These are phyloP conservation scores for Conoideocrella luteorostrata DNA, from an alignment of 2,329 filamentous ascomycete genomes.

Conservation along the genomic window DNA sequence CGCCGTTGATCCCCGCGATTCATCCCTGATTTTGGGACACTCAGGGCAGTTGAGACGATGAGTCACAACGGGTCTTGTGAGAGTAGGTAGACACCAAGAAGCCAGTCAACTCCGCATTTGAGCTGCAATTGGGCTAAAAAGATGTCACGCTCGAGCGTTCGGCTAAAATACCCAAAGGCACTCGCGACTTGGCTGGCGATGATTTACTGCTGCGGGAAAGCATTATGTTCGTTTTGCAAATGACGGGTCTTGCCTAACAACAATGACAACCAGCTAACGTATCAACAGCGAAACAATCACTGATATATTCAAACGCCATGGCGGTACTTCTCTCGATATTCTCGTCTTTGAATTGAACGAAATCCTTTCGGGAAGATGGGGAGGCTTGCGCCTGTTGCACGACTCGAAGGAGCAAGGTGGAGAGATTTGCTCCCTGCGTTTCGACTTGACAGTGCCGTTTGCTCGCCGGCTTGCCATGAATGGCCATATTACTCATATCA, in stretches of 20 bases:
- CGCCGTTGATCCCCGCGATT: no score
- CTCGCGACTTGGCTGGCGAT: slow-evolving; percentile 75
- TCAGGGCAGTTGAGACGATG: no score
- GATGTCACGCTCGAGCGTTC: slow-evolving; percentile 38
- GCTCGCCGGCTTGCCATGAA: slow-evolving; percentile 93
- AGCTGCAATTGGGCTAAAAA: not conserved
- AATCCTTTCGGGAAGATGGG: slow-evolving; percentile 77
- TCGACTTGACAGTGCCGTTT: slow-evolving; percentile 84
- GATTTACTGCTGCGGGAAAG: slow-evolving; percentile 75
- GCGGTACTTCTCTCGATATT: slow-evolving; percentile 72
- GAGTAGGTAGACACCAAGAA: no score
- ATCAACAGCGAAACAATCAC: slow-evolving; percentile 51
- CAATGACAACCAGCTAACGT: not conserved
- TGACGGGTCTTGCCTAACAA: not conserved
- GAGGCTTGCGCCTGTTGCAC: slow-evolving; percentile 87
- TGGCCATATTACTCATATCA: slow-evolving; percentile 67
- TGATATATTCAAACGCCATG: slow-evolving; percentile 76
- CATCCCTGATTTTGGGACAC: no score
- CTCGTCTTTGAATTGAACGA: slow-evolving; percentile 81
- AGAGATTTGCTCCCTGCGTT: slow-evolving; percentile 66
- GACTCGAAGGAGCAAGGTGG: slow-evolving; percentile 81
- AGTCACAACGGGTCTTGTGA: no score
- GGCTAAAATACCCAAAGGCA: slow-evolving; percentile 85
- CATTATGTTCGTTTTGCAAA: slow-evolving; percentile 47
- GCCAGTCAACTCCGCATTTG: not conserved